phyloP scores from a whole-genome alignment of 768 basidiomycete genomes.

The Trametes cinnabarina region DNA sequence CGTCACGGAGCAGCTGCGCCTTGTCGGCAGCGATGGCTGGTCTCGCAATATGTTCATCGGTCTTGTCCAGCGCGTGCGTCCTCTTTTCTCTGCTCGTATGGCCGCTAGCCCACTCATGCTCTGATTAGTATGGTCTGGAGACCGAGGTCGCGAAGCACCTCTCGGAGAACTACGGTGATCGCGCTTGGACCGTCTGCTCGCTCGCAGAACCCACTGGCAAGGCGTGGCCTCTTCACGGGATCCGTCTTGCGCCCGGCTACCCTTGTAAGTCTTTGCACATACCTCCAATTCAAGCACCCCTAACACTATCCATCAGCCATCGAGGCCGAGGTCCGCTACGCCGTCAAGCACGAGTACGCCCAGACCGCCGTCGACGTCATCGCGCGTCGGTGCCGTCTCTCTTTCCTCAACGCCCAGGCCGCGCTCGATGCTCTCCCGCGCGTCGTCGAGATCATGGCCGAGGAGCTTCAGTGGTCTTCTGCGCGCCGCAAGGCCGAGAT shows the following conservation, averaged over 20 bases:
- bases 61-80: conserved; percentile 79
- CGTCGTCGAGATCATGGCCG: conserved; percentile 89
- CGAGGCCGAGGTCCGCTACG: conserved; percentile 91
- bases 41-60: conserved; percentile 96
- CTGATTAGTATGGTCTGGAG: conserved; percentile 75
- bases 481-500: conserved; percentile 60
- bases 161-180: conserved; percentile 92
- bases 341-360: conserved; percentile 87
- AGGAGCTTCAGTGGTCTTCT: conserved; percentile 76
- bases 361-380: conserved; percentile 91
- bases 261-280: conserved; percentile 53
- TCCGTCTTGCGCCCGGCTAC: conserved; percentile 65
- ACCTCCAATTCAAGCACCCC: neutral
- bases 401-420: conserved; percentile 88
- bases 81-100: neutral
- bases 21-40: conserved; percentile 95
- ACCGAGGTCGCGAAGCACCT: conserved; percentile 92
- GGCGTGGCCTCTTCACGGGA: conserved; percentile 85
- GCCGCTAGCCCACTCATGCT: neutral
- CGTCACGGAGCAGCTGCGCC: conserved; percentile 74
- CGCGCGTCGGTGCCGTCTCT: conserved; percentile 87
- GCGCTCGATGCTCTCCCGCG: conserved; percentile 81
- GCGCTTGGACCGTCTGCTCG: conserved; percentile 91
- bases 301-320: conserved; percentile 50
- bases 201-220: conserved; percentile 75